Evolutionary conservation across 2,329 filamentous ascomycete genomes (phyloP), one percentile per base, ranked within the genome.

Genomic region (Epicoccum nigrum): DNA sequence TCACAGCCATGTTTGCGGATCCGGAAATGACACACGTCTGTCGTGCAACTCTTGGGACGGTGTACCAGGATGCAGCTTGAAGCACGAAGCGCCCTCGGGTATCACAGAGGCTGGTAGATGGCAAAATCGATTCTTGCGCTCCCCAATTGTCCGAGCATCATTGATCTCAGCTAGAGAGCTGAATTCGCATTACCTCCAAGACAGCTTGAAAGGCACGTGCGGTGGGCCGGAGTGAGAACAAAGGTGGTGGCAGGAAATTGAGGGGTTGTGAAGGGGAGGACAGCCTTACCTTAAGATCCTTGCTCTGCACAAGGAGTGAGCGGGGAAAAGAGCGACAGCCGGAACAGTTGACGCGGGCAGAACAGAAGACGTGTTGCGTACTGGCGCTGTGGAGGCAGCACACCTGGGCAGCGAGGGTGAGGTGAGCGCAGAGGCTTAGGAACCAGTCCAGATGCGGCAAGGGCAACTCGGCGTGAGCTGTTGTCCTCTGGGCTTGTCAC

Each of bases 21-120:
- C 58, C 45, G 59, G 63, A 62, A 67, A 65, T 53, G 59, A 64
- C 59, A 63, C 51, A 63, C 58, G 55, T 62, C 64, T 70, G 70
- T 58, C 52, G 71, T 73, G 65, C 62, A 55, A 73, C 71, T 64
- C 55, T 56, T 42, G 43, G 52, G 58, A 47, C 39, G 65, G 65
- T 58, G 63, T 60, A 72, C 70, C 51, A 62, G 55, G 60, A 58
- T 67, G 62, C 43, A 46, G 60, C 64, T 67, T 67, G 60, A 60
- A 62, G 58, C 57, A 60, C 54, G 55, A 51, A 57, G 56, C 62
- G 58, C 54, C 57, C 52, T 51, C 35, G 37, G 48, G 62, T 65
- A 47, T 51, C 49, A 68, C 64, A 63, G 48, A 51, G 47, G 62
- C 56, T 58, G 54, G 54, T 43, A 51, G 32, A 46, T 28, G 45